Percentiles rank a stretch among this genome's conserved stretches.
These are phyloP conservation scores for Tinospora cordifolia DNA, from an alignment of 164 flowering plant genomes.

Conservation along the genomic window DNA sequence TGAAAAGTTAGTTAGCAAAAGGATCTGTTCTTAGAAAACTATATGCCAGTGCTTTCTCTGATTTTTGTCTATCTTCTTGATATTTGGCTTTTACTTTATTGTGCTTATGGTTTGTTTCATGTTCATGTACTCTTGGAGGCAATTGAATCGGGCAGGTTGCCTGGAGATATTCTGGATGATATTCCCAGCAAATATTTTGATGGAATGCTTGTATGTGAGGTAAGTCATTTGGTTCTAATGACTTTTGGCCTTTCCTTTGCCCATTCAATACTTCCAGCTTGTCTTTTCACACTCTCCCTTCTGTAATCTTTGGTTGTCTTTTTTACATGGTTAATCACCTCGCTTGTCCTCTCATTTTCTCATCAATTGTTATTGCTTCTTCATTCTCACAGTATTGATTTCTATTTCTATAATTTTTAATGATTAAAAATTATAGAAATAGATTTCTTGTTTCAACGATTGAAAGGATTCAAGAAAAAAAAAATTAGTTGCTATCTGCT, in stretches of 20 bases:
- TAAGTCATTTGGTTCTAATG: slow-evolving; percentile 23
- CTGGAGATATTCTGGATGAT: slow-evolving; percentile 79
- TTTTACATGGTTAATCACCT: background rate
- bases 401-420: background rate
- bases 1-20: no score
- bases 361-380: background rate
- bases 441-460: background rate
- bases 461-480: background rate
- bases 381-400: background rate
- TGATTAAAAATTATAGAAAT: background rate
- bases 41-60: background rate
- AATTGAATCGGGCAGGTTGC: slow-evolving; percentile 83
- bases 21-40: background rate
- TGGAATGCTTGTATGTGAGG: slow-evolving; percentile 83
- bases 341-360: background rate
- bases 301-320: background rate
- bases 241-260: background rate
- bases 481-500: background rate
- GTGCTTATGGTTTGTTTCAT: slow-evolving; percentile 4
- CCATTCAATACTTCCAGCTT: background rate
- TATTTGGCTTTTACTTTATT: background rate
- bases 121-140: slow-evolving; percentile 48
- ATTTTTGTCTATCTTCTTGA: background rate
- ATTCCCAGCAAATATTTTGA: slow-evolving; percentile 77
- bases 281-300: background rate